phyloP scores from a whole-genome alignment of 1,139 yeast genomes.

The Sugiyamaella xylanicola region DNA sequence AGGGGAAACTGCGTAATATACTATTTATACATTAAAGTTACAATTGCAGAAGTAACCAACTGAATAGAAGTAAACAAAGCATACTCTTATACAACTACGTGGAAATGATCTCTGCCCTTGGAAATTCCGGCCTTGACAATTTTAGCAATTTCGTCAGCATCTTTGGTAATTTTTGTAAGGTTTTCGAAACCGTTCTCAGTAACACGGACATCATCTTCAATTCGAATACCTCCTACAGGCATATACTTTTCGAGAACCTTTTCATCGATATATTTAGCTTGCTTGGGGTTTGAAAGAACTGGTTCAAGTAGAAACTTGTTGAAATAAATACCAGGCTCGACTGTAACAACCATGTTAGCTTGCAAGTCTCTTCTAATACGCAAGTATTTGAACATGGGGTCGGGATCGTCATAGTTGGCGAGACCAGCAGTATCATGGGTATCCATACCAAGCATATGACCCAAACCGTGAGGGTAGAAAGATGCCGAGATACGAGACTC shows the following conservation, averaged over 20 bases:
- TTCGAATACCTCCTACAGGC: constrained; percentile 93
- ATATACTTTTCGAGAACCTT: constrained; percentile 73
- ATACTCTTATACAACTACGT: constrained; percentile 47
- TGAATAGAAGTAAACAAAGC: not conserved
- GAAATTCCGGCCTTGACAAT: constrained; percentile 72
- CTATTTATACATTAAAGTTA: not conserved
- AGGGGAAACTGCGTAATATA: constrained; percentile 6
- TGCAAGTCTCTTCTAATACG: constrained; percentile 75
- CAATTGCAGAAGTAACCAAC: no score
- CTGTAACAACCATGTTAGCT: constrained; percentile 84
- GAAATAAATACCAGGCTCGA: constrained; percentile 94
- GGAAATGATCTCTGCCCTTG: constrained; percentile 67
- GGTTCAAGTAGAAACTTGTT: constrained; percentile 77
- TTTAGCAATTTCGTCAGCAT: constrained; percentile 75
- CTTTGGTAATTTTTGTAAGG: constrained; percentile 78
- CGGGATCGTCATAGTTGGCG: constrained; percentile 80
- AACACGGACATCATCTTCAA: constrained; percentile 87
- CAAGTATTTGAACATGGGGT: constrained; percentile 72
- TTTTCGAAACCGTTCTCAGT: constrained; percentile 78
- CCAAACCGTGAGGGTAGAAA: constrained; percentile 94
- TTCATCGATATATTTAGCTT: constrained; percentile 62
- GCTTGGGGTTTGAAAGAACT: constrained; percentile 58
- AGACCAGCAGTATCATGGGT: constrained; percentile 94
- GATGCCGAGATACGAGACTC: constrained; percentile 70
- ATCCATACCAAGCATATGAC: constrained; percentile 91